Conservation (phyloP, 108 stramenopile species). For the Seminavis robusta region DNA sequence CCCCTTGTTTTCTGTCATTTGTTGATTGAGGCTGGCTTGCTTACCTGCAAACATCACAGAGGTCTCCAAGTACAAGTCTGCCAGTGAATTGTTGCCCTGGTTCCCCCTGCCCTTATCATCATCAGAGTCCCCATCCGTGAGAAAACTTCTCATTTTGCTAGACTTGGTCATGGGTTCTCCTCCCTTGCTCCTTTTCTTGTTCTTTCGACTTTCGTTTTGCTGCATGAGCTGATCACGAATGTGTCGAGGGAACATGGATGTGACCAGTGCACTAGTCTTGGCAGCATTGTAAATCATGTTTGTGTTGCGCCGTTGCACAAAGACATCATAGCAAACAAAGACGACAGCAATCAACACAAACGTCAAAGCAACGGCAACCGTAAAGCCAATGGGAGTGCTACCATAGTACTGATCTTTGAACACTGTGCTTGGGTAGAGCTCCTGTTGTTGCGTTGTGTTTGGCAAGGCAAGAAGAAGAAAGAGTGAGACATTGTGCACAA, state of each 20-base stretch:
- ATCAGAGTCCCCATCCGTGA: no score
- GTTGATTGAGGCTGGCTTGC: no score
- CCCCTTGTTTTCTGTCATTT: no score
- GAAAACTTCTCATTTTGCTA: no score
- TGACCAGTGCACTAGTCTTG: constrained; percentile 14
- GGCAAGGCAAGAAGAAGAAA: no score
- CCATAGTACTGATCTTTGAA: constrained; percentile 41
- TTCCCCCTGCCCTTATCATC: no score
- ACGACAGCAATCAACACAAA: constrained; percentile 25
- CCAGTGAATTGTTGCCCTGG: constrained; percentile 24
- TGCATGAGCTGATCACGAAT: constrained; percentile 33
- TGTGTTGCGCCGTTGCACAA: constrained; percentile 19
- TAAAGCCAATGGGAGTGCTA: constrained; percentile 31
- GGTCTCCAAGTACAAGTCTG: constrained; percentile 49
- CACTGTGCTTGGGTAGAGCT: constrained; percentile 43
- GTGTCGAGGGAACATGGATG: constrained; percentile 28
- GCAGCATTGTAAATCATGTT: constrained; percentile 18
- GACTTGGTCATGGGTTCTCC: no score
- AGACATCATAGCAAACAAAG: constrained; percentile 21
- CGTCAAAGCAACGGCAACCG: constrained; percentile 30
- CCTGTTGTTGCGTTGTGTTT: no score
- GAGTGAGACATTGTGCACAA: no score
- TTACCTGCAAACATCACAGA: no score
- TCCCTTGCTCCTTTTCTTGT: no score
- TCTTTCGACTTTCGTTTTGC: background rate